Evolutionary conservation across 805 yeast species (phyloP).

Genomic region (Suhomyces vadensis): DNA sequence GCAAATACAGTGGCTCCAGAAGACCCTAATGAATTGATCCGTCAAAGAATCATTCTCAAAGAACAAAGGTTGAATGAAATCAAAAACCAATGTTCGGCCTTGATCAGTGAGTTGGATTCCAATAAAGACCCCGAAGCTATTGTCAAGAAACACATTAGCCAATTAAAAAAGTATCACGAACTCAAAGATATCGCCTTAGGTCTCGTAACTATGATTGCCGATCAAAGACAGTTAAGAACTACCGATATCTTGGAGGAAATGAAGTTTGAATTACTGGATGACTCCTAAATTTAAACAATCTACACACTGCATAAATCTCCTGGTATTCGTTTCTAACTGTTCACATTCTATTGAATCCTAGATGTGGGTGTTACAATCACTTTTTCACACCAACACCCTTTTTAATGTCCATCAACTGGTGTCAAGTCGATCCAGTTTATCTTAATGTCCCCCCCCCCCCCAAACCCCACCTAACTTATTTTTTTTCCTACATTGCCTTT

Average conservation of each 20-base stretch:
- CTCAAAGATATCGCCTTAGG: conserved; percentile 61
- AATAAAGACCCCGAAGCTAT: conserved; percentile 43
- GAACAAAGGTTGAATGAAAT: conserved; percentile 29
- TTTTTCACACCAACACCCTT: too few relatives aligned
- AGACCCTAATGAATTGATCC: conserved; percentile 7
- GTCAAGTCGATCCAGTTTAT: neutral
- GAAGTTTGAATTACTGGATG: conserved; percentile 30
- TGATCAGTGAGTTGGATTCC: conserved; percentile 33
- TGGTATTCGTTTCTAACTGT: too few relatives aligned
- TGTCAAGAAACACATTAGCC: conserved; percentile 51
- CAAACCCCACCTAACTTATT: neutral
- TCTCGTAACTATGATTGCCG: conserved; percentile 60
- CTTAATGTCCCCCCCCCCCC: conserved; percentile 2
- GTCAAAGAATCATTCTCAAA: conserved; percentile 9
- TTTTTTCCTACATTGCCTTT: neutral
- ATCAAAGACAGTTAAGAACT: conserved; percentile 50
- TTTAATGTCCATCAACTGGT: neutral
- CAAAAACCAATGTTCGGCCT: conserved; percentile 31
- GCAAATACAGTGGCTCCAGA: neutral
- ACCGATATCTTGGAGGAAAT: conserved; percentile 55
- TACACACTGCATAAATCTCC: neutral
- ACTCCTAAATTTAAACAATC: neutral
- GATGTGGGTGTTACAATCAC: too few relatives aligned
- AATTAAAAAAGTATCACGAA: conserved; percentile 60
- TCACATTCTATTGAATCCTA: too few relatives aligned